Evolutionary conservation across 2,329 filamentous ascomycete genomes (phyloP).

Genomic region (Venturia carpophila): DNA sequence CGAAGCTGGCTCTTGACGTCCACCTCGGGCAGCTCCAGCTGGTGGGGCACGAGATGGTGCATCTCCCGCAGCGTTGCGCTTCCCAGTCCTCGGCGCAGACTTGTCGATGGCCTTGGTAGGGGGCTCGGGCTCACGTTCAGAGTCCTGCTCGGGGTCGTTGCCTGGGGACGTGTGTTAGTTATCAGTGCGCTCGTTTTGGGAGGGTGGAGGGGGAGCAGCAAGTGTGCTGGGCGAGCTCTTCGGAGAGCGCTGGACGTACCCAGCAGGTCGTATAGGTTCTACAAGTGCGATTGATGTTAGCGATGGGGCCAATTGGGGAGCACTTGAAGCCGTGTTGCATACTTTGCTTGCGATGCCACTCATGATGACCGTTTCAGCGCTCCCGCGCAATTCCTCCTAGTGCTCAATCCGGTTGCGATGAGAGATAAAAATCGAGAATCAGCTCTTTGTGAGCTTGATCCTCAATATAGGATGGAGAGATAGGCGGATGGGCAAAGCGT

Average conservation of each 20-base stretch:
- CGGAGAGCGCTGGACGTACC: conserved; percentile 52
- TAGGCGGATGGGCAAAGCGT: not conserved
- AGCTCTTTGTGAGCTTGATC: conserved; percentile 35
- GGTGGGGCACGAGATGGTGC: conserved; percentile 45
- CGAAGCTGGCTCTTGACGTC: conserved; percentile 47
- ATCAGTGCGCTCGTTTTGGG: not conserved
- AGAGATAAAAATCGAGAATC: conserved; percentile 31
- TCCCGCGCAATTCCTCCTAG: conserved; percentile 34
- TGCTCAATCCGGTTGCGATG: conserved; percentile 23
- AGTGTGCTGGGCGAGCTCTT: conserved; percentile 20
- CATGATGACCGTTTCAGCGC: conserved; percentile 35
- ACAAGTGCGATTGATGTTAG: conserved; percentile 33
- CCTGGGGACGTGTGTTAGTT: conserved; percentile 39
- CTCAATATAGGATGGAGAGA: conserved; percentile 25
- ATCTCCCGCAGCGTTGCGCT: conserved; percentile 79
- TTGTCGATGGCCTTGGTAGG: conserved; percentile 88
- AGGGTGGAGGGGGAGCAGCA: conserved; percentile 22
- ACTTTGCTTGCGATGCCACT: conserved; percentile 38
- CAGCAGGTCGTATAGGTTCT: conserved; percentile 99
- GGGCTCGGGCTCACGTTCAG: conserved; percentile 66
- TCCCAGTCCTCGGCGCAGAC: conserved; percentile 64
- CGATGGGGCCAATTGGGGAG: conserved; percentile 19
- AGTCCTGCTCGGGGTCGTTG: conserved; percentile 62
- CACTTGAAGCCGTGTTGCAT: conserved; percentile 23
- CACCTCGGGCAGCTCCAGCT: conserved; percentile 24